These are phyloP conservation scores for Geotrichum bryndzae DNA, from an alignment of 1,139 yeast genomes.

Conservation along the genomic window DNA sequence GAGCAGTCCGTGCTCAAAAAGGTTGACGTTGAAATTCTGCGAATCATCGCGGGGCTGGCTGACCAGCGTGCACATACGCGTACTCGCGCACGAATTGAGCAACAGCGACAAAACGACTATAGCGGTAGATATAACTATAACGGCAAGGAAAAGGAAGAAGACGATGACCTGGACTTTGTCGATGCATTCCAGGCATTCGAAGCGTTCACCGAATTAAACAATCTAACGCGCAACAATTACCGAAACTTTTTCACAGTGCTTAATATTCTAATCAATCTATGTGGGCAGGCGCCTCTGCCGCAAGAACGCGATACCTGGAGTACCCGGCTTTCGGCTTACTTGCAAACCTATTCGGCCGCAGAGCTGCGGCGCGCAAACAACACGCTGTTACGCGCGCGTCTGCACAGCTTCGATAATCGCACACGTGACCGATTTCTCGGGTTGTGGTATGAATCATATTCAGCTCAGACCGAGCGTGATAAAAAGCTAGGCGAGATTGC, in stretches of 20 bases:
- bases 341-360: constrained; percentile 6
- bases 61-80: constrained; percentile 3
- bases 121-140: neutral
- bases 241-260: constrained; percentile 12
- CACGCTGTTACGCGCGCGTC: constrained; percentile 9
- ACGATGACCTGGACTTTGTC: constrained; percentile 20
- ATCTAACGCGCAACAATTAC: constrained; percentile 15
- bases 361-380: constrained; percentile 8
- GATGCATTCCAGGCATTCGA: constrained; percentile 25
- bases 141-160: neutral
- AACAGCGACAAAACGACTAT: neutral
- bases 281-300: neutral
- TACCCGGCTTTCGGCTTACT: constrained; percentile 6
- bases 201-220: constrained; percentile 23
- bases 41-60: constrained; percentile 12
- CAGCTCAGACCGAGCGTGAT: constrained; percentile 2
- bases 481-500: constrained; percentile 7
- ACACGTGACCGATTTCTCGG: constrained; percentile 15
- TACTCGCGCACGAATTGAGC: neutral
- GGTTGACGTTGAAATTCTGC: constrained; percentile 10
- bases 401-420: constrained; percentile 13
- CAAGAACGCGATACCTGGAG: constrained; percentile 9
- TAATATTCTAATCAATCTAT: constrained; percentile 12
- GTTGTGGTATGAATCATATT: constrained; percentile 16
- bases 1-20: constrained; percentile 3